Base-by-base conservation (phyloP, 441 rosid species). In the Sinapis alba region DNA sequence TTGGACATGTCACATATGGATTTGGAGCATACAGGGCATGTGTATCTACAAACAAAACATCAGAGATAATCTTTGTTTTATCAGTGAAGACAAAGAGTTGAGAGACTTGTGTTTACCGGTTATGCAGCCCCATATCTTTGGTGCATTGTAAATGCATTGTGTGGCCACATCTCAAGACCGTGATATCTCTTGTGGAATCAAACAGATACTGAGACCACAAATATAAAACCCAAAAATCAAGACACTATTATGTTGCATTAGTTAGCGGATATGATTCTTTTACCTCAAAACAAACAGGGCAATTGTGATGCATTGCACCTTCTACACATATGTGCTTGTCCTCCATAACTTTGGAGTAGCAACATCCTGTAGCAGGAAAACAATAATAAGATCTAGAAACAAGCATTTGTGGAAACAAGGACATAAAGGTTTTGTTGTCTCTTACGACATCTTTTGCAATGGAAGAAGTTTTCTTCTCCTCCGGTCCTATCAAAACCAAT, bases 231-330 rank as follows among this genome's bases (percentile, higher is more conserved):
- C 23, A 30, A 47, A 36, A 41, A 15, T 47, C 36, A 59, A 13
- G 58, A 32, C 34, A 60, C 15, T 12, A 16, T 51, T 23, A 21
- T 5, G 32, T 54, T 62, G 11, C 50, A 12, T 16, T 50, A 43
- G 6, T 43, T 47, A 3, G 54, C 69, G 16, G 16, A 1, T n/a
- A 11, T 11, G 3, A 36, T 19, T 38, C 32, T 72, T 36, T 36
- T 80, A 91, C 98, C 98, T 93, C 97, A 10, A 93, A 89, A 86
- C 97, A 93, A 87, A 93, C 88, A 4, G 97, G 89, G 75, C 97
- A 93, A 68, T 93, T 82, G 72, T 89, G 94, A 81, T 93, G 97
- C 98, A 93, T 88, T 38, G 97, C 97, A 47, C 89, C 82, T 82
- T 93, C 96, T 6, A 93, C 86, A 23, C 97, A 93, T 41, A 12